These are phyloP conservation scores for Fibroporia radiculosa DNA, from an alignment of 768 basidiomycete genomes.

Conservation along the genomic window DNA sequence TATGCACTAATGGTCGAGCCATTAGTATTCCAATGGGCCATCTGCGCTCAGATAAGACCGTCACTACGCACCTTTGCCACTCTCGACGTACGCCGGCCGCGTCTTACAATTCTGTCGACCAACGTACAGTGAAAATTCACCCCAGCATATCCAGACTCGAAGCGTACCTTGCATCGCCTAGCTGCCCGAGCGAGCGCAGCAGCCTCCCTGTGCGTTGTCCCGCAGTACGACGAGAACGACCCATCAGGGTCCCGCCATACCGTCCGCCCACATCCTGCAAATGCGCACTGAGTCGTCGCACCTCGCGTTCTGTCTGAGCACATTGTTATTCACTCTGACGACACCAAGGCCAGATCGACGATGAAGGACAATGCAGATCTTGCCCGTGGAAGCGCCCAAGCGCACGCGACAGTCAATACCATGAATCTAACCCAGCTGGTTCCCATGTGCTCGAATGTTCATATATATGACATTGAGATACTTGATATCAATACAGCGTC, in stretches of 20 bases:
- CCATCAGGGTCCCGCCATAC: constrained; percentile 18
- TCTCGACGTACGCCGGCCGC: constrained; percentile 15
- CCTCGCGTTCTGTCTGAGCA: constrained; percentile 9
- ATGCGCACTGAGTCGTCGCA: constrained; percentile 8
- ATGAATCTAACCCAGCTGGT: no score
- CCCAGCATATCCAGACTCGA: no score
- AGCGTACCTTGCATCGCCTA: constrained; percentile 15
- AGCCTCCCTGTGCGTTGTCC: constrained; percentile 12
- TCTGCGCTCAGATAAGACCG: not conserved
- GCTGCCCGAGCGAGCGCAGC: constrained; percentile 5
- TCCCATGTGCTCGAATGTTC: no score
- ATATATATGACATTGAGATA: no score
- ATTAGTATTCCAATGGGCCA: not conserved
- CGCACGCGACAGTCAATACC: no score
- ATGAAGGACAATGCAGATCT: no score
- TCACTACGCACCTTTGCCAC: constrained; percentile 11
- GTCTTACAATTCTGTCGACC: constrained; percentile 9
- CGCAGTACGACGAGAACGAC: constrained; percentile 16
- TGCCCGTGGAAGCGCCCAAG: no score
- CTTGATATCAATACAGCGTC: no score
- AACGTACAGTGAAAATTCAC: not conserved
- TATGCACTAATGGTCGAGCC: constrained; percentile 4
- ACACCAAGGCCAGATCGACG: no score
- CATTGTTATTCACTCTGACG: no score
- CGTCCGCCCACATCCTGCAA: constrained; percentile 8